Evolutionary conservation across 805 yeast species (phyloP).

Genomic region (Hanseniaspora nectarophila): DNA sequence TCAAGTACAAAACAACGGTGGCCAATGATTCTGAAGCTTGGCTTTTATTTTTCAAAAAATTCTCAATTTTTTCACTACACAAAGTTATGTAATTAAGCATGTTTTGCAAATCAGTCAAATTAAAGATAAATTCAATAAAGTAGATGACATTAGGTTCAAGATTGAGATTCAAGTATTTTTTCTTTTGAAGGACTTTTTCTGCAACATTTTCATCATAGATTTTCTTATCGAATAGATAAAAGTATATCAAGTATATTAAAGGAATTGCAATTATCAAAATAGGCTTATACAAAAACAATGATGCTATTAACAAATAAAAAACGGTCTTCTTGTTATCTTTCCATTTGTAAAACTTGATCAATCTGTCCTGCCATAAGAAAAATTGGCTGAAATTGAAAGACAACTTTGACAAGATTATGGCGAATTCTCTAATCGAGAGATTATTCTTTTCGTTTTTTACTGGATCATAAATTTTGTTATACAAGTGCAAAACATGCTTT

Average conservation of each 20-base stretch:
- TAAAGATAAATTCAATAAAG: conserved; percentile 37
- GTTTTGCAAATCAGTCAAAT: conserved; percentile 64
- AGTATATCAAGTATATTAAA: conserved; percentile 31
- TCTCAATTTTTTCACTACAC: conserved; percentile 32
- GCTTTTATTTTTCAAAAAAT: neutral
- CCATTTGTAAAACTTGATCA: conserved; percentile 42
- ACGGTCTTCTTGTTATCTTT: conserved; percentile 59
- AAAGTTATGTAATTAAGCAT: conserved; percentile 35
- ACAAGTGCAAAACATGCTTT: neutral
- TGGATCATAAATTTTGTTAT: conserved; percentile 3
- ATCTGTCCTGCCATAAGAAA: conserved; percentile 7
- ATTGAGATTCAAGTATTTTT: conserved; percentile 14
- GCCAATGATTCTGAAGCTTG: neutral
- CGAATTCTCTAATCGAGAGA: neutral
- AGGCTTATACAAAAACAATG: conserved; percentile 62
- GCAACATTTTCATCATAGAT: conserved; percentile 29
- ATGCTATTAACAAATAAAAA: conserved; percentile 44
- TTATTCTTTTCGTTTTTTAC: neutral
- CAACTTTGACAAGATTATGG: neutral
- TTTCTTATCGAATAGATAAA: neutral
- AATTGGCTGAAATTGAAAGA: conserved; percentile 2
- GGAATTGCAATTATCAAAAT: conserved; percentile 57
- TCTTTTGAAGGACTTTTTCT: conserved; percentile 25
- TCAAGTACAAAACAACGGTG: neutral
- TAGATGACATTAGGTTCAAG: conserved; percentile 26